Conservation (phyloP, 352 stramenopile genomes). For the Aphanomyces invadans region DNA sequence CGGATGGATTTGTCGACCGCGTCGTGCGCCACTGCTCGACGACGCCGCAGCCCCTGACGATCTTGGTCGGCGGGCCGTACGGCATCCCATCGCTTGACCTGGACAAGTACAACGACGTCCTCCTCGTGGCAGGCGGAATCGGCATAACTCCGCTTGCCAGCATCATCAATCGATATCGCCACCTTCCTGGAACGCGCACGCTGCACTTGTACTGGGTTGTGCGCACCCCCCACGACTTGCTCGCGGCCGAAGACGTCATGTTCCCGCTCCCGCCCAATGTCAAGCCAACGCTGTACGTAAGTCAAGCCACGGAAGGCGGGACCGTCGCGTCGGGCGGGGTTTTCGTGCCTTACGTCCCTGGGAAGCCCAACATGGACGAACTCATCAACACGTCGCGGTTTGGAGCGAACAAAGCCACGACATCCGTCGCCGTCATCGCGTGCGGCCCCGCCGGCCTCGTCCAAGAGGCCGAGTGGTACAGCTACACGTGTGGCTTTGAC, state of each 20-base stretch:
- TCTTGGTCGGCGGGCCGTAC: conserved; percentile 80
- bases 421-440: background rate
- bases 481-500: conserved; percentile 77
- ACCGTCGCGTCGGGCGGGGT: conserved; percentile 41
- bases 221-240: conserved; percentile 67
- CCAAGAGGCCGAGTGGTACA: conserved; percentile 62
- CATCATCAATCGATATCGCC: conserved; percentile 78
- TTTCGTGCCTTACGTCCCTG: conserved; percentile 41
- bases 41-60: conserved; percentile 25
- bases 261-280: conserved; percentile 36
- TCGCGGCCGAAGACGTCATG: conserved; percentile 51
- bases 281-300: conserved; percentile 57
- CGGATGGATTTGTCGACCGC: conserved; percentile 36
- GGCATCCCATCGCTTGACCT: conserved; percentile 75
- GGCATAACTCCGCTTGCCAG: conserved; percentile 84
- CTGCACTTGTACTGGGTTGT: conserved; percentile 81
- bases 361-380: conserved; percentile 55
- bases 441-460: conserved; percentile 77
- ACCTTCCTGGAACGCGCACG: conserved; percentile 70
- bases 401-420: background rate
- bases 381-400: conserved; percentile 64
- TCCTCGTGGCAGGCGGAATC: conserved; percentile 73
- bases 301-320: conserved; percentile 37
- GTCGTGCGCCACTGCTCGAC: conserved; percentile 18
- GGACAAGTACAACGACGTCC: conserved; percentile 49